A percentile compares a stretch with the other conserved stretches of the same genome.
Conservation (phyloP, 2,329 filamentous ascomycete species). For the Pestalotiopsis sp. region DNA sequence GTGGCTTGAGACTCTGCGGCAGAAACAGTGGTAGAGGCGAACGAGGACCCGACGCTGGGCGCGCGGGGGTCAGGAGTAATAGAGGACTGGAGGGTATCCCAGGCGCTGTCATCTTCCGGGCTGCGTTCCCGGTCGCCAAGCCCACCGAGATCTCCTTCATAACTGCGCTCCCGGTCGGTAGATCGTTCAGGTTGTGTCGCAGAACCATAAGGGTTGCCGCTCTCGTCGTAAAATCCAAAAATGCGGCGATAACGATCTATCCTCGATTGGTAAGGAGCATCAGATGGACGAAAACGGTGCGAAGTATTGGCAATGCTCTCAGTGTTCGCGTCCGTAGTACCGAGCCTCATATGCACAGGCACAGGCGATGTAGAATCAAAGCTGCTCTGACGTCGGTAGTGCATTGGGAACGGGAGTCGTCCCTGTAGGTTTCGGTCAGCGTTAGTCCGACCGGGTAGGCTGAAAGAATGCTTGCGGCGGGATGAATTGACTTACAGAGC, state of each 20-base stretch:
- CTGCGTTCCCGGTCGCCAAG: constrained; percentile 83
- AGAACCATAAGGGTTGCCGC: constrained; percentile 1
- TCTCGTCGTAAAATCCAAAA: constrained; percentile 15
- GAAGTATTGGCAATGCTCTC: not conserved
- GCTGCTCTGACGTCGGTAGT: not conserved
- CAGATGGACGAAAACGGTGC: not conserved
- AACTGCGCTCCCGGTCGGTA: constrained; percentile 12
- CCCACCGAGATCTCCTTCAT: constrained; percentile 57
- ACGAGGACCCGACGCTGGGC: constrained; percentile 81
- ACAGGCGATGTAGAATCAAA: constrained; percentile 2
- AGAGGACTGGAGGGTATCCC: constrained; percentile 81
- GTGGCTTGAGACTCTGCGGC: constrained; percentile 44
- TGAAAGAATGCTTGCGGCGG: not conserved
- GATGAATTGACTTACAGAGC: not conserved
- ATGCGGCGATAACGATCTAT: constrained; percentile 3
- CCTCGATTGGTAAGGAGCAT: not conserved
- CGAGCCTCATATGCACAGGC: not conserved
- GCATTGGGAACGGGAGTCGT: not conserved
- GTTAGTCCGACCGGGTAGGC: not conserved
- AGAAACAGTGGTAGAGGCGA: constrained; percentile 66
- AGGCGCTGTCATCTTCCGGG: constrained; percentile 66
- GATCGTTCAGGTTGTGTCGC: not conserved
- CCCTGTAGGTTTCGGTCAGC: not conserved
- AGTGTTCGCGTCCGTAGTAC: not conserved
- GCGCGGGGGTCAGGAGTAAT: constrained; percentile 80